Percentiles rank a stretch among this genome's conserved stretches.
These are phyloP conservation scores for Lentinus brumalis DNA, from an alignment of 768 basidiomycete genomes.

Conservation along the genomic window DNA sequence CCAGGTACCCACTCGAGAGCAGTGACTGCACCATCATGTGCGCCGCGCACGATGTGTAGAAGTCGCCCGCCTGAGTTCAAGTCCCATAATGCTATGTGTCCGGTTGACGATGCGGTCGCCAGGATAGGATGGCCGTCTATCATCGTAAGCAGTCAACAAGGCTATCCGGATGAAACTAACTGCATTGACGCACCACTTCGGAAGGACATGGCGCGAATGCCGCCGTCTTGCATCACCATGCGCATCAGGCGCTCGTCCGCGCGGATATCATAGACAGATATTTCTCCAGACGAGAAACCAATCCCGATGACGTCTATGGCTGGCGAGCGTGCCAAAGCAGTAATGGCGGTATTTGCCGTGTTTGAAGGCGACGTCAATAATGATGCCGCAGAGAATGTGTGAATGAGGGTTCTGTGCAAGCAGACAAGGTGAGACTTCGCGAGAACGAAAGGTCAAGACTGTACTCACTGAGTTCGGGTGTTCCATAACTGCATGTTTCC, in stretches of 20 bases:
- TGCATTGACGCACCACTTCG: slow-evolving; percentile 62
- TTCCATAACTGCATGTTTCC: slow-evolving; percentile 95
- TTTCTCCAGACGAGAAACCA: slow-evolving; percentile 84
- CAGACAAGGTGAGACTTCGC: background rate
- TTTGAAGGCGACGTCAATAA: slow-evolving; percentile 43
- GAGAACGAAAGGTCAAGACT: slow-evolving; percentile 1
- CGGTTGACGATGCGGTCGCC: slow-evolving; percentile 83
- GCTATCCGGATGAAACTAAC: too few relatives aligned
- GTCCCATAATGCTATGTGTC: slow-evolving; percentile 94
- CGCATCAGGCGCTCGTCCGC: slow-evolving; percentile 87
- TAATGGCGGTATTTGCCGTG: slow-evolving; percentile 54
- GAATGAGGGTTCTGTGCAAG: slow-evolving; percentile 69
- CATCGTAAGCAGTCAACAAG: too few relatives aligned
- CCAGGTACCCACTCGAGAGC: slow-evolving; percentile 91
- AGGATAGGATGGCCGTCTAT: slow-evolving; percentile 86
- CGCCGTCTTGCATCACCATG: slow-evolving; percentile 89
- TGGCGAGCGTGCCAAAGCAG: slow-evolving; percentile 84
- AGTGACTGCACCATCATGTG: slow-evolving; percentile 85
- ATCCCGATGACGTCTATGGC: slow-evolving; percentile 97
- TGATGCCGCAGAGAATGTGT: slow-evolving; percentile 64
- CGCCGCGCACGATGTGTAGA: slow-evolving; percentile 82
- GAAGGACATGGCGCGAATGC: slow-evolving; percentile 77
- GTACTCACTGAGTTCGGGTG: slow-evolving; percentile 71
- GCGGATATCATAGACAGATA: slow-evolving; percentile 88
- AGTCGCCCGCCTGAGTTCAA: slow-evolving; percentile 79